Base-by-base conservation (phyloP, 2,329 filamentous ascomycete species). In the Cladosporium sp. region DNA sequence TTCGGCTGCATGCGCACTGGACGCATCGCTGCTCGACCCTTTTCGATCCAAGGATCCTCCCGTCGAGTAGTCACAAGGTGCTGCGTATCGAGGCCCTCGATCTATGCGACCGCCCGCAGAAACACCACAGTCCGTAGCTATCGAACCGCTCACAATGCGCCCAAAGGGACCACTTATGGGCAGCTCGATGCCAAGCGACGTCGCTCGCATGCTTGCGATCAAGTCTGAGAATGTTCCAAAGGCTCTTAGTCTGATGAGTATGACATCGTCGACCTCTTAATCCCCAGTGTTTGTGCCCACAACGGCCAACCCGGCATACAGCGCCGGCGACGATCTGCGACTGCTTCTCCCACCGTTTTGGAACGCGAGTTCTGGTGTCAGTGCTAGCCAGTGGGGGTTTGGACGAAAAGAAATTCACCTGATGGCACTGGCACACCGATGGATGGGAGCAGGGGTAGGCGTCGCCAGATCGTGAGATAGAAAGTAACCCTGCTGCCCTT, bases 261-360 rank as follows among this genome's bases (percentile, higher is more conserved):
- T 48, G 45, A 48, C 45, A 48, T 48, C 18, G 45, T 34, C 15
- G 37, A 40, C 37, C 45, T 40, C 7, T 7, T 36, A 48, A n/a
- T 40, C 36, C 17, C 45, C 37, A 39, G 29, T 22, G 1, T 48
- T 19, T 47, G 45, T 24, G 24, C 27, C 13, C 45, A 48, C n/a
- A n/a, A n/a, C n/a, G n/a, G n/a, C n/a, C n/a, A n/a, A n/a, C 45
- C 36, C 27, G 37, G 12, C 37, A 36, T 34, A 17, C 37, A 20
- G 40, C 24, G 24, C 37, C 45, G 45, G 29, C 13, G 29, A 24
- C 17, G 37, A 41, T 48, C 37, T 32, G 36, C 44, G 19, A 18
- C 22, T 19, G 34, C 36, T 34, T 40, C 6, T 17, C 13, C 15
- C 32, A n/a, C 32, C n/a, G 24, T 30, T 18, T 18, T 24, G 43